Evolutionary conservation across 129 eudicot genomes (phyloP).

Genomic region (Solidago caesia): DNA sequence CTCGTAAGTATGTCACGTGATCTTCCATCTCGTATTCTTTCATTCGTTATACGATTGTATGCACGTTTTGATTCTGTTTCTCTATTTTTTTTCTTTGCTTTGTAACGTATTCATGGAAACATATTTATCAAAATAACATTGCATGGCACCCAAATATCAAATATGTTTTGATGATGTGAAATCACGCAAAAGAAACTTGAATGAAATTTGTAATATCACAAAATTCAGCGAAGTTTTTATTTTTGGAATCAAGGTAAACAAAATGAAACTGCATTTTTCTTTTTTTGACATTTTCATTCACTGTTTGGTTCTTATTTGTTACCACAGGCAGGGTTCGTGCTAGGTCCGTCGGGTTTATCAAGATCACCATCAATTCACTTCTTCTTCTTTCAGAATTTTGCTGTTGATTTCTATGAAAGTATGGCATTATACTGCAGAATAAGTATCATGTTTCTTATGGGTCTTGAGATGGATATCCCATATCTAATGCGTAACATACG

Average conservation of each 20-base stretch:
- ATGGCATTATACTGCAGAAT: constrained; percentile 72
- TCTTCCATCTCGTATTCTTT: constrained; percentile 7
- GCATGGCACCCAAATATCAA: neutral
- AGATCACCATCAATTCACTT: constrained; percentile 38
- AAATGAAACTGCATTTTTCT: neutral
- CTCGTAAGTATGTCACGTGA: constrained; percentile 79
- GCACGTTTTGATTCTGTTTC: neutral
- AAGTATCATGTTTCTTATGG: constrained; percentile 76
- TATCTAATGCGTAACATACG: constrained; percentile 64
- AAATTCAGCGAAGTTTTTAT: neutral
- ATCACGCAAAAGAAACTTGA: neutral
- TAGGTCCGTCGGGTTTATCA: constrained; percentile 86
- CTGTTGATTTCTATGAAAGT: constrained; percentile 73
- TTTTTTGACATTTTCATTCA: neutral
- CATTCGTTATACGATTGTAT: neutral
- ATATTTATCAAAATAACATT: neutral
- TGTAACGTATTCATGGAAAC: neutral
- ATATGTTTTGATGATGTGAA: neutral
- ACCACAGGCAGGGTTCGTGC: constrained; percentile 84
- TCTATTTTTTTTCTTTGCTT: neutral
- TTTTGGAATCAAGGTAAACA: neutral
- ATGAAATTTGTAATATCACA: neutral
- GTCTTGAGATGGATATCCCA: constrained; percentile 75
- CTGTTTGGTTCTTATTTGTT: neutral
- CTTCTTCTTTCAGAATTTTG: constrained; percentile 64